These are phyloP conservation scores for Penicillium sp. DNA, from an alignment of 2,329 filamentous ascomycete genomes.

Conservation along the genomic window DNA sequence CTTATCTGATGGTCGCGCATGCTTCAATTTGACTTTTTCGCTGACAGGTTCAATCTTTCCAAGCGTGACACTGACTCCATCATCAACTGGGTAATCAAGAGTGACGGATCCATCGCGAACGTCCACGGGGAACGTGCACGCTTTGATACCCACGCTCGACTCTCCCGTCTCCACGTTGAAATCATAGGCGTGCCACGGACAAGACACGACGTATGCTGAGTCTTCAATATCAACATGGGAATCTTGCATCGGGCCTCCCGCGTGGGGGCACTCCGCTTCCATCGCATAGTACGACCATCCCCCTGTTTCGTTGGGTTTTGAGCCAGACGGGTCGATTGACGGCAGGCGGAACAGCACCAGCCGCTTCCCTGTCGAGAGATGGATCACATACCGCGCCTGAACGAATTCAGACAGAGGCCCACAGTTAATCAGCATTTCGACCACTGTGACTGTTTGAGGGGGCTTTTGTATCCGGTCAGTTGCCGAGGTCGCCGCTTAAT, in stretches of 20 bases:
- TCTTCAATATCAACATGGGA: slow-evolving; percentile 50
- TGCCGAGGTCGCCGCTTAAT: neutral
- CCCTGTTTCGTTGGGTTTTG: slow-evolving; percentile 34
- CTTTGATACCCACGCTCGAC: slow-evolving; percentile 49
- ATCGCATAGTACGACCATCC: slow-evolving; percentile 50
- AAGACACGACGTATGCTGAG: slow-evolving; percentile 48
- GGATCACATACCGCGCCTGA: slow-evolving; percentile 44
- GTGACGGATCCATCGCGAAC: slow-evolving; percentile 35
- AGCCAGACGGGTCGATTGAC: slow-evolving; percentile 34
- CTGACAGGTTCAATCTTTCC: slow-evolving; percentile 43
- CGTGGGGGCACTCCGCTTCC: slow-evolving; percentile 50
- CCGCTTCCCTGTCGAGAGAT: slow-evolving; percentile 45
- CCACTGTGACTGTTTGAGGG: neutral
- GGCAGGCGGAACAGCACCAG: slow-evolving; percentile 48
- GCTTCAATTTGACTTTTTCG: slow-evolving; percentile 48
- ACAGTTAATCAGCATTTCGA: slow-evolving; percentile 26
- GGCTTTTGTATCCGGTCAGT: neutral
- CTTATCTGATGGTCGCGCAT: slow-evolving; percentile 21
- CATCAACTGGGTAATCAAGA: slow-evolving; percentile 32
- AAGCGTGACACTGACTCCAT: slow-evolving; percentile 26
- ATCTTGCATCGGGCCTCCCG: slow-evolving; percentile 48
- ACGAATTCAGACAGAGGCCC: slow-evolving; percentile 34
- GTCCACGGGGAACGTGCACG: slow-evolving; percentile 47
- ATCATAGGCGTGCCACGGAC: slow-evolving; percentile 51
- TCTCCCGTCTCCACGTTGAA: slow-evolving; percentile 51